Evolutionary conservation across 306 rosid genomes (phyloP), one percentile per base, ranked within the genome.

Genomic region (Vachellia pachyceras): DNA sequence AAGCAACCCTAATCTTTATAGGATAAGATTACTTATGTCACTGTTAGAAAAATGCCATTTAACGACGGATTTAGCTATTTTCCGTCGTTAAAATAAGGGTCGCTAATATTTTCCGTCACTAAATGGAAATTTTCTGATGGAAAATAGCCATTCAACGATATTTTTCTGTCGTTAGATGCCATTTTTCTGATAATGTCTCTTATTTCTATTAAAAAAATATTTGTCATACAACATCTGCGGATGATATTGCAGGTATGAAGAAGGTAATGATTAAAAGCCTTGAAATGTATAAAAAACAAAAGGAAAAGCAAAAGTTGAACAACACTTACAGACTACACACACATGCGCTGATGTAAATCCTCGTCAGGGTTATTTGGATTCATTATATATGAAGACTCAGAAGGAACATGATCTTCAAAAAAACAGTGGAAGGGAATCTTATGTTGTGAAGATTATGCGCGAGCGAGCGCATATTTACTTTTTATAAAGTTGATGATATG

Each of bases 261-360:
- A 78, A 85, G 58, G 70, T 42, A 78, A 90, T 87, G 84, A 90
- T 88, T 80, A 76, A 73, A 49, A 14, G 10, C 55, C 75, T 85
- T 82, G 79, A 79, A 83, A 77, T 63, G 71, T 79, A 20, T n/a
- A 18, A 52, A 55, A 17, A 52, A 52, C 58, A 84, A 22, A 80
- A 72, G 70, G 46, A 61, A 68, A 78, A 42, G 76, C 54, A 23
- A 69, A 67, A 82, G 72, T 75, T 77, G 75, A 69, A 77, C 73
- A 82, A 82, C 88, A 83, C 85, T 78, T 73, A 81, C 5, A 23
- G 17, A 58, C 23, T 29, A 29, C 33, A 29, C 33, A 29, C 33
- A 58, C 7, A 69, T 22, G 23, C 69, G 50, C 52, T 40, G 44
- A 74, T 20, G 37, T 49, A 29, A 66, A 65, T 50, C 78, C 69